Percentiles rank a stretch among this genome's conserved stretches.
Evolutionary conservation across 2,329 filamentous ascomycete species (phyloP).

Genomic region (Curvularia eragrostidis): DNA sequence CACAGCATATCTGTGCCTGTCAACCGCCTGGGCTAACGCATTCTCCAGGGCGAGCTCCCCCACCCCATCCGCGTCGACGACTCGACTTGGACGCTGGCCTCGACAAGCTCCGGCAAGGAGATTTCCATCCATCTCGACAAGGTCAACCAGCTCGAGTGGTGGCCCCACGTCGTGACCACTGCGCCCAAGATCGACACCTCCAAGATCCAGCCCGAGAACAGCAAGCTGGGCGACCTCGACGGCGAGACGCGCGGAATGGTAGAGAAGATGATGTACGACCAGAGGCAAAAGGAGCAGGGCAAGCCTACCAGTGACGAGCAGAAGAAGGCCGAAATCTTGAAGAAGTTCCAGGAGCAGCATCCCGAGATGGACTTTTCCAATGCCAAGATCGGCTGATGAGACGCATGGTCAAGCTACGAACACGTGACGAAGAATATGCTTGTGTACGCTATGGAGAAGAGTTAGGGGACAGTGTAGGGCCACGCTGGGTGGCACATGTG

Average conservation of each 20-base stretch:
- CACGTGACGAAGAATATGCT: neutral
- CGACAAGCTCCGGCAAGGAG: slow-evolving; percentile 70
- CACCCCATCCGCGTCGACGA: slow-evolving; percentile 83
- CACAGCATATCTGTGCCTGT: neutral
- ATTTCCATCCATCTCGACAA: slow-evolving; percentile 93
- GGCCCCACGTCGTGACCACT: slow-evolving; percentile 85
- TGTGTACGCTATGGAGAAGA: neutral
- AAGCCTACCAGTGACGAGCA: slow-evolving; percentile 91
- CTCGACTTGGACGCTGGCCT: slow-evolving; percentile 89
- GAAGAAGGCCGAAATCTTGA: slow-evolving; percentile 90
- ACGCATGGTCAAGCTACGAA: neutral
- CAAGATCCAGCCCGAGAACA: slow-evolving; percentile 93
- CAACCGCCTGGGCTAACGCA: slow-evolving; percentile 2
- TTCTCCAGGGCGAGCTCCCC: slow-evolving; percentile 77
- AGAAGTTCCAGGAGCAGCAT: slow-evolving; percentile 84
- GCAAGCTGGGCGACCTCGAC: slow-evolving; percentile 88
- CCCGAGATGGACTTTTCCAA: slow-evolving; percentile 74
- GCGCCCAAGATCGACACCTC: slow-evolving; percentile 93
- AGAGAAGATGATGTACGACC: slow-evolving; percentile 99
- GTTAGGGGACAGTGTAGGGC: neutral
- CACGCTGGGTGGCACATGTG: neutral
- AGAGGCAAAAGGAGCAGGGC: slow-evolving; percentile 93
- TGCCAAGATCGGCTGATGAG: slow-evolving; percentile 62
- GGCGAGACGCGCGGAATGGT: slow-evolving; percentile 96
- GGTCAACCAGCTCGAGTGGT: slow-evolving; percentile 97